Evolutionary conservation across 2,329 filamentous ascomycete genomes (phyloP), one percentile per base, ranked within the genome.

Genomic region (Cylindrodendrum hubeiense): DNA sequence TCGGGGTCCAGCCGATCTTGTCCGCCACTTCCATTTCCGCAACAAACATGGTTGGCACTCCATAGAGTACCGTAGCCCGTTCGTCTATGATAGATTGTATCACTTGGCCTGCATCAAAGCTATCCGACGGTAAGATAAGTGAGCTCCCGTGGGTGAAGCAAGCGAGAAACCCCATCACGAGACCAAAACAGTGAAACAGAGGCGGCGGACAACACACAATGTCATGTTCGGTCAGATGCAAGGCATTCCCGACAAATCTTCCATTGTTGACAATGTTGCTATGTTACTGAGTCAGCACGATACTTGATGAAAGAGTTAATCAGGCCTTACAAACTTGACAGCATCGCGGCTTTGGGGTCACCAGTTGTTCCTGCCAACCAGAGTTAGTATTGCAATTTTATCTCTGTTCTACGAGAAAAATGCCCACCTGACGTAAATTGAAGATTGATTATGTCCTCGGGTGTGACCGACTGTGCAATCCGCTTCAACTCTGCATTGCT

Each of bases 181-280:
- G 87, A n/a, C 91, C 91, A 70, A 93, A 93, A 76, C 90, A 93
- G 74, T 91, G 89, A 77, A 91, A 91, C 4, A 91, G 80, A 0
- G 89, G 89, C 2, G 89, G 88, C 12, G 88, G 87, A 68, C 89
- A 91, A 74, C 88, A 90, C 4, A 91, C 84, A 8, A 91, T 81
- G 71, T 93, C 91, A 1, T 85, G 70, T 2, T 84, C 43, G 6
- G 68, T 67, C 3, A 71, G 44, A 8, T 54, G 59, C 59, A 71
- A 90, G 60, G 87, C 87, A 2, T 85, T 83, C 21, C 90, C 91
- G 64, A 61, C 55, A n/a, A 67, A 69, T 26, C 54, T 58, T 0
- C 52, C 64, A 17, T 93, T 92, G 74, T 93, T 93, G 57, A 93
- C 76, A 41, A 93, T 41, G 54, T 76, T 77, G 4, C 75, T 78